Evolutionary conservation across 2,329 filamentous ascomycete species (phyloP).

Genomic region (Metarhizium brunneum): DNA sequence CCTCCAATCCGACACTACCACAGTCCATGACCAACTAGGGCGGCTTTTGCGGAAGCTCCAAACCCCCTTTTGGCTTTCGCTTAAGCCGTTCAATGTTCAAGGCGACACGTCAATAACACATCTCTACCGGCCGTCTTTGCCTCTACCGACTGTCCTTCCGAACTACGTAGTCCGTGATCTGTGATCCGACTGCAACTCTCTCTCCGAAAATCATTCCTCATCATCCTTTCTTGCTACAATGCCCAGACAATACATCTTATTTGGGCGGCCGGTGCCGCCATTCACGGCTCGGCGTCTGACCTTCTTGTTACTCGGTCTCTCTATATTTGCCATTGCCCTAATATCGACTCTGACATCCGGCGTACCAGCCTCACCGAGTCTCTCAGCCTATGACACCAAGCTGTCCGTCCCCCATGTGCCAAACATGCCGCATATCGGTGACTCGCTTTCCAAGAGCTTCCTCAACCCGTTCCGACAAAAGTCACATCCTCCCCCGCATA

Average conservation of each 20-base stretch:
- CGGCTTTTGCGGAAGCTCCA: no score
- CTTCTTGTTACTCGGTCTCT: constrained; percentile 39
- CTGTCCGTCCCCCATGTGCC: constrained; percentile 34
- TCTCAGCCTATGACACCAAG: constrained; percentile 41
- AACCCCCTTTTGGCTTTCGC: no score
- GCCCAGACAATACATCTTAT: constrained; percentile 24
- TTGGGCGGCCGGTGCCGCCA: constrained; percentile 39
- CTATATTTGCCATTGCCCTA: constrained; percentile 44
- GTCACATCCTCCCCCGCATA: constrained; percentile 62
- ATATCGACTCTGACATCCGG: constrained; percentile 41
- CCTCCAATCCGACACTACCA: no score
- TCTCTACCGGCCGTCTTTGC: no score
- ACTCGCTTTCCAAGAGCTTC: constrained; percentile 36
- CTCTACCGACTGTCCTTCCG: no score
- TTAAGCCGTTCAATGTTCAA: no score
- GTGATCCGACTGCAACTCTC: not conserved
- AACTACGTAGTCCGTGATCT: not conserved
- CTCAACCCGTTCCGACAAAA: constrained; percentile 60
- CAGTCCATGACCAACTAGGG: no score
- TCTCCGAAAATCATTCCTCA: not conserved
- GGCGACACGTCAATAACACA: no score
- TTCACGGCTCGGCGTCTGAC: constrained; percentile 44
- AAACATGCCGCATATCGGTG: constrained; percentile 14
- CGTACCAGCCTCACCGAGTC: constrained; percentile 37
- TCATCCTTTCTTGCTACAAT: constrained; percentile 12